Conservation (phyloP, 441 rosid species). For the Lagerstroemia fauriei region DNA sequence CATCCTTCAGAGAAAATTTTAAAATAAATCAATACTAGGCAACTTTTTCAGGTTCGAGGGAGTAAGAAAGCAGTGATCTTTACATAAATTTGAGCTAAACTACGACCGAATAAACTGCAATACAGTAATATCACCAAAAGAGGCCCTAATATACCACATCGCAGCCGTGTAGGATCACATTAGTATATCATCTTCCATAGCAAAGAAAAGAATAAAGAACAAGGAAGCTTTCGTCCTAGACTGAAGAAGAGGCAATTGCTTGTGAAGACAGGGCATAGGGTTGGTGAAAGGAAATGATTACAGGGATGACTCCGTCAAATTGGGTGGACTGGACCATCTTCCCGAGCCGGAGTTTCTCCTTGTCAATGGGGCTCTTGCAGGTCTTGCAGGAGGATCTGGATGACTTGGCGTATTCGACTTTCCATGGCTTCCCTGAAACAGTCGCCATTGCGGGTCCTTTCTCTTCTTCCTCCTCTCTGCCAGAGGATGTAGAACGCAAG, state of each 20-base stretch:
- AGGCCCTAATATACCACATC: background rate
- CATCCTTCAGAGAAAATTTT: too few relatives aligned
- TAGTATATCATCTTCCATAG: background rate
- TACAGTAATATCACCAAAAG: background rate
- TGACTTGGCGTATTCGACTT: slow-evolving; percentile 94
- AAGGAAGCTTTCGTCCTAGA: background rate
- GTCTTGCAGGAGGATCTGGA: slow-evolving; percentile 79
- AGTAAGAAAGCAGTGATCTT: background rate
- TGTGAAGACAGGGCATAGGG: background rate
- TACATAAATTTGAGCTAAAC: background rate
- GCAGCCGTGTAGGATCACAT: background rate
- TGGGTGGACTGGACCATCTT: slow-evolving; percentile 81
- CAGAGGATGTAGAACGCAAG: background rate
- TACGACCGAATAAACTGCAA: background rate
- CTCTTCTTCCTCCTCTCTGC: background rate
- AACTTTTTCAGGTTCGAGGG: background rate
- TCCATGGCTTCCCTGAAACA: slow-evolving; percentile 46
- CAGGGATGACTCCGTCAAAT: slow-evolving; percentile 94
- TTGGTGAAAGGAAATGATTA: slow-evolving; percentile 25
- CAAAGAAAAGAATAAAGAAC: background rate
- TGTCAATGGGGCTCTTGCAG: slow-evolving; percentile 66
- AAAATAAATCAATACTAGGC: too few relatives aligned
- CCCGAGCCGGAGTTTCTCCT: slow-evolving; percentile 75
- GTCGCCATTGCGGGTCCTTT: background rate
- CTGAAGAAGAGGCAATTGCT: background rate